Evolutionary conservation across 257 asterid species (phyloP).

Genomic region (Salvia hispanica): DNA sequence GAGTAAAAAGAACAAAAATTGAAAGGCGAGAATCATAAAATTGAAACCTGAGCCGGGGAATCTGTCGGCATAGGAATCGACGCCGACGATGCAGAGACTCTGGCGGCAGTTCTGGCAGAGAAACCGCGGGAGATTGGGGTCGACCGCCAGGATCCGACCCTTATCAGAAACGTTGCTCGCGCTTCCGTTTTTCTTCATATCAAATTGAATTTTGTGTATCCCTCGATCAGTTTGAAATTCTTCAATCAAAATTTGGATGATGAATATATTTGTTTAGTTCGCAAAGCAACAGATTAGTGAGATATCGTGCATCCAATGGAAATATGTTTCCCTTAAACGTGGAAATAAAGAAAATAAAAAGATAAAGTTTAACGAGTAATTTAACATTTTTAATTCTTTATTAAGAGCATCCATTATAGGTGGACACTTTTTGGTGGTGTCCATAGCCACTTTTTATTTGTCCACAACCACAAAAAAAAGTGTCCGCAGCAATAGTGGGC

Average conservation of each 20-base stretch:
- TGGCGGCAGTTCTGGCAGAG: constrained; percentile 96
- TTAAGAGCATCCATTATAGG: no score
- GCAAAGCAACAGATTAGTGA: background rate
- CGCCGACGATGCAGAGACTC: constrained; percentile 74
- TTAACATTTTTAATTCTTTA: no score
- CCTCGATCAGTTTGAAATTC: constrained; percentile 3
- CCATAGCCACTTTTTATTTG: no score
- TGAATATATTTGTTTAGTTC: constrained; percentile 1
- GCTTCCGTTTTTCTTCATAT: constrained; percentile 54
- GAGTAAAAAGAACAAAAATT: background rate
- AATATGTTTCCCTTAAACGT: background rate
- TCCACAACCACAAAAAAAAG: no score
- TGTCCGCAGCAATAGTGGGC: no score
- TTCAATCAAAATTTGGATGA: constrained; percentile 13
- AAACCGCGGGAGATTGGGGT: constrained; percentile 93
- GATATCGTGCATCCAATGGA: no score
- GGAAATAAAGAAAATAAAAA: no score
- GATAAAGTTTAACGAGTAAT: no score
- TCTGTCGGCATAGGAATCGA: constrained; percentile 77
- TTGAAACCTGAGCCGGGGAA: constrained; percentile 61
- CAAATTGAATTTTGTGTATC: constrained; percentile 21
- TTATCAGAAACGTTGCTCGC: constrained; percentile 44
- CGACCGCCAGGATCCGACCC: constrained; percentile 83
- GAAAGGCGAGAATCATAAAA: constrained; percentile 5
- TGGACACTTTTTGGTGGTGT: no score